phyloP scores from a whole-genome alignment of 2,329 filamentous ascomycete species.

The Exophiala sp. region DNA sequence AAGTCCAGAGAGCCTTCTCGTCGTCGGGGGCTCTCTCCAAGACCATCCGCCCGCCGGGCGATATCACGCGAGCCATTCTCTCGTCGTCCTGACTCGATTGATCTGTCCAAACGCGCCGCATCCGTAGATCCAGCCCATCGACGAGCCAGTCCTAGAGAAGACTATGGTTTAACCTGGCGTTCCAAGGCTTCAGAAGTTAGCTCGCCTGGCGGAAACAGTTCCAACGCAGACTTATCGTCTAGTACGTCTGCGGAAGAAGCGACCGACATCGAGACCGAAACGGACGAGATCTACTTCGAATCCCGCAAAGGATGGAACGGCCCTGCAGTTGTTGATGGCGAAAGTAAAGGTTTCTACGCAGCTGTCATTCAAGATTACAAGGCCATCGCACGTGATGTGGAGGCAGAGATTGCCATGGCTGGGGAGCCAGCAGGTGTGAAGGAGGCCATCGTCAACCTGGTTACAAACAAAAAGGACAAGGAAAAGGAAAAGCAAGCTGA shows the following conservation, averaged over 20 bases:
- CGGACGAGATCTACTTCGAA: constrained; percentile 22
- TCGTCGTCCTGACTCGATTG: constrained; percentile 9
- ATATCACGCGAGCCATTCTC: constrained; percentile 12
- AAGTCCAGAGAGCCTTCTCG: constrained; percentile 6
- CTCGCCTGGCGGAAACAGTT: background rate
- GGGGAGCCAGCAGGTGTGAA: background rate
- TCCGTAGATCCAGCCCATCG: constrained; percentile 17
- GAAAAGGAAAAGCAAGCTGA: background rate
- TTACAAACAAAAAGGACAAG: constrained; percentile 14
- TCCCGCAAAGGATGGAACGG: constrained; percentile 24
- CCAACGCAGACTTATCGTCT: background rate
- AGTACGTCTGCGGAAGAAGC: constrained; percentile 4
- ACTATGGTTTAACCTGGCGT: background rate
- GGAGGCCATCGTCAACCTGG: constrained; percentile 7
- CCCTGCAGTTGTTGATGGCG: constrained; percentile 3
- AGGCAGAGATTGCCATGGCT: constrained; percentile 6
- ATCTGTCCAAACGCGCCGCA: constrained; percentile 10
- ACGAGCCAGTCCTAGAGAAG: constrained; percentile 8
- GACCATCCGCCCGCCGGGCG: constrained; percentile 1
- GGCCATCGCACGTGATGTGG: constrained; percentile 17
- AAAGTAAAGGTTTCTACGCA: constrained; percentile 17
- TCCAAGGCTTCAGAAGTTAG: background rate
- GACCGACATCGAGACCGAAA: constrained; percentile 22
- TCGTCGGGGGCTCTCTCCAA: background rate
- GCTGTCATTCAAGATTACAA: constrained; percentile 20